These are phyloP conservation scores for Eudorina sp. DNA, from an alignment of 139 green algal genomes.

Conservation along the genomic window DNA sequence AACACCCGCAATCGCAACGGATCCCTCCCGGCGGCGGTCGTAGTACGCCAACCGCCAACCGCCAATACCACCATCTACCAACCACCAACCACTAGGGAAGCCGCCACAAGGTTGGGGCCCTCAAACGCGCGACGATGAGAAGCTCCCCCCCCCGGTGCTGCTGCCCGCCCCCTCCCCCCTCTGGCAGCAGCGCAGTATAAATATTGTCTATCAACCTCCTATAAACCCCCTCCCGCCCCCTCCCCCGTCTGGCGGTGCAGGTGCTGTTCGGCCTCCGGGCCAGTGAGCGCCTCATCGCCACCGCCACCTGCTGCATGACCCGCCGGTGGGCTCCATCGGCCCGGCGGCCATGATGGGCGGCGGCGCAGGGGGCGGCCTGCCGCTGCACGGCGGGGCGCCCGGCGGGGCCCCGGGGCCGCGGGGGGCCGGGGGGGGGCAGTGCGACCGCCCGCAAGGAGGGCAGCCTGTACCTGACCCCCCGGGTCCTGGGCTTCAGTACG, in stretches of 20 bases:
- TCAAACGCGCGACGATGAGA: no score
- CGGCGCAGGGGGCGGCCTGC: background rate
- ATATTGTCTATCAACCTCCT: no score
- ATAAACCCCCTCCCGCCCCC: background rate
- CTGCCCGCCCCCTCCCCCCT: background rate
- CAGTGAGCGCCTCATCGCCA: slow-evolving; percentile 49
- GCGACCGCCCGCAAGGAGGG: slow-evolving; percentile 12
- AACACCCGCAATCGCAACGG: no score
- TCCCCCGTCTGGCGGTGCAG: slow-evolving; percentile 35
- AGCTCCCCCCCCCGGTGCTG: no score
- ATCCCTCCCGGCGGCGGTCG: no score
- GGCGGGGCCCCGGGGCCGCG: background rate
- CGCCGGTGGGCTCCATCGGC: background rate
- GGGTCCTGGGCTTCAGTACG: slow-evolving; percentile 51
- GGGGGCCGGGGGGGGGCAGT: background rate
- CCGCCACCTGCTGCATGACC: background rate
- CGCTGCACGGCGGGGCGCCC: no score
- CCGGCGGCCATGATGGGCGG: no score
- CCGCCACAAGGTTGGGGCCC: no score
- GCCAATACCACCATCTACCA: no score
- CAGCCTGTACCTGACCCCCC: slow-evolving; percentile 34
- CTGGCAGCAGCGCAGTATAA: no score
- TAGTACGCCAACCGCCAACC: no score
- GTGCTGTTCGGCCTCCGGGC: slow-evolving; percentile 52
- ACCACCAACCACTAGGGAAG: no score